Evolutionary conservation across 2,329 filamentous ascomycete genomes (phyloP), one percentile per base, ranked within the genome.

Genomic region (Ustulina deusta): DNA sequence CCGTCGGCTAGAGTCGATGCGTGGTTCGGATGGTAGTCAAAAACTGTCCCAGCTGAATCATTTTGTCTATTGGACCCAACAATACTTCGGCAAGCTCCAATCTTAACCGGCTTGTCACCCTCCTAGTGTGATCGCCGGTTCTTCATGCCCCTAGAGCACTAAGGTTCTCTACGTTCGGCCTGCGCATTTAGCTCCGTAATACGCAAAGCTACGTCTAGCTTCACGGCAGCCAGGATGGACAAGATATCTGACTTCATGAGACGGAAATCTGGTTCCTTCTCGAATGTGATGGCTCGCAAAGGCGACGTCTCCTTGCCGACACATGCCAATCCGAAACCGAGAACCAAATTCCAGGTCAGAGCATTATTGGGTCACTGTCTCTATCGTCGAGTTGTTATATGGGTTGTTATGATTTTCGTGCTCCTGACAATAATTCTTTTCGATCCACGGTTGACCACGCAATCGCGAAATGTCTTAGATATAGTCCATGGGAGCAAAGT

Each of bases 311-410:
- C 73, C 20, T 73, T 81, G 20, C 79, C 78, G 6, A 67, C 74
- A 2, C 68, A 77, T 52, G 73, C 62, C 13, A 74, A 76, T 46
- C 71, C 66, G 2, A 76, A 79, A 61, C 73, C 80, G 56, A 79
- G 81, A 69, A 76, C 79, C 20, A 80, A 77, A 61, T 75, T 84
- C 56, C 78, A 82, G 61, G 74, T 85, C 25, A 82, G 81, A 68
- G 77, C 82, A 6, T 71, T 87, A 13, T 74, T 88, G n/a, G 79
- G 84, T 15, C 82, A 86, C 72, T 86, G 82, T 71, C 78, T 87
- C 40, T 87, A 87, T 72, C 81, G 85, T 46, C 81, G 86, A 62
- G 79, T 87, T 22, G 76, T 87, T 49, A 77, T 86, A 74, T 87
- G 86, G 85, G 79, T 79, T 6, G 67, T 83, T n/a, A 76, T 80